Conservation (phyloP, 2,329 filamentous ascomycete species). For the Escovopsis weberi region DNA sequence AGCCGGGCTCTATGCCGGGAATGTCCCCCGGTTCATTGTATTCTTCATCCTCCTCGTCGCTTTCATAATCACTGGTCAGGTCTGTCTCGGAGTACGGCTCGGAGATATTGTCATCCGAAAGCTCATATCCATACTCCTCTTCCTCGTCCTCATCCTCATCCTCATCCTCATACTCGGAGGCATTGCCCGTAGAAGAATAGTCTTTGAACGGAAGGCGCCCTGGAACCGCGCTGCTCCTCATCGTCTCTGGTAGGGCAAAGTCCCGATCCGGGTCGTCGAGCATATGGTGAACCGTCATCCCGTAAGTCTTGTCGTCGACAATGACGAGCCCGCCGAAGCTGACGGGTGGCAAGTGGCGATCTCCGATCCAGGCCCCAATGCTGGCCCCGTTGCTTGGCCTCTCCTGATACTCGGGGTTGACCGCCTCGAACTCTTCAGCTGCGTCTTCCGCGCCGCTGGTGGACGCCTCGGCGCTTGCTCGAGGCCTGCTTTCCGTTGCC, state of each 20-base stretch:
- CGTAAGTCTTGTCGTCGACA: slow-evolving; percentile 71
- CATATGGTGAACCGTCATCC: slow-evolving; percentile 96
- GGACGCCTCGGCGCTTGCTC: slow-evolving; percentile 5
- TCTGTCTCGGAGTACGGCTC: slow-evolving; percentile 36
- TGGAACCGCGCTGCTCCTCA: slow-evolving; percentile 25
- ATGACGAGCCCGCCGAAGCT: slow-evolving; percentile 80
- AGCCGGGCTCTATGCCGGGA: slow-evolving; percentile 58
- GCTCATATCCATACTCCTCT: slow-evolving; percentile 44
- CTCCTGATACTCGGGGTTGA: slow-evolving; percentile 65
- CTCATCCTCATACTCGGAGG: too few species aligned
- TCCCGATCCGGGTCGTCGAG: slow-evolving; percentile 54
- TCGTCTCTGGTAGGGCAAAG: slow-evolving; percentile 14
- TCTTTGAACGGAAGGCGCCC: slow-evolving; percentile 29
- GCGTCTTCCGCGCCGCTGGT: slow-evolving; percentile 24
- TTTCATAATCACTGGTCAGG: slow-evolving; percentile 36
- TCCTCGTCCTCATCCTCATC: slow-evolving; percentile 23
- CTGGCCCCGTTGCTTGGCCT: slow-evolving; percentile 75
- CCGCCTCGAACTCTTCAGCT: slow-evolving; percentile 25
- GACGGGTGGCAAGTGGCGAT: slow-evolving; percentile 76
- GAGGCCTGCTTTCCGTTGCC: slow-evolving; percentile 6
- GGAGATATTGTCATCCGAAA: slow-evolving; percentile 44
- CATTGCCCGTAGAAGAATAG: slow-evolving; percentile 10
- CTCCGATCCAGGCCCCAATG: slow-evolving; percentile 78
- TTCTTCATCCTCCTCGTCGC: slow-evolving; percentile 38
- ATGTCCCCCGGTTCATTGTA: slow-evolving; percentile 59